phyloP scores from a whole-genome alignment of 768 basidiomycete genomes.

The Tylopilus vinaceipallidus region DNA sequence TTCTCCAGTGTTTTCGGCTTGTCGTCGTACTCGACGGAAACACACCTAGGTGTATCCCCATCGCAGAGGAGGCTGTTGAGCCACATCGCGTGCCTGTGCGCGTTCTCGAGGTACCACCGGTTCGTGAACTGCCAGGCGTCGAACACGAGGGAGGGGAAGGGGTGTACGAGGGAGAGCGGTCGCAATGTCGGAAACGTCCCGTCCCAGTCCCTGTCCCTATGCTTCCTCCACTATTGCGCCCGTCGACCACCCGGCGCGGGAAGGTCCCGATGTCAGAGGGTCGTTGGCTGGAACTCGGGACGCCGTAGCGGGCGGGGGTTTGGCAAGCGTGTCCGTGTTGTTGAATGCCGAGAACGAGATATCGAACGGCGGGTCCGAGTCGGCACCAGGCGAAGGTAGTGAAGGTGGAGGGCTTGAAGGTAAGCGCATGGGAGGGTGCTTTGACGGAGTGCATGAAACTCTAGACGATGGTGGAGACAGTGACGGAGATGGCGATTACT shows the following conservation, averaged over 20 bases:
- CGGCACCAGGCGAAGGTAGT: constrained; percentile 3
- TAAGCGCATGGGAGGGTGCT: background rate
- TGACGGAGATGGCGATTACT: background rate
- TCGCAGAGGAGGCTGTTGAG: background rate
- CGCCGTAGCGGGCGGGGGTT: constrained; percentile 12
- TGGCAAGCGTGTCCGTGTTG: constrained; percentile 31
- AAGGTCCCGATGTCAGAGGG: too few species aligned
- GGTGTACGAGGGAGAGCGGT: constrained; percentile 17
- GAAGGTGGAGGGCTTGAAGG: constrained; percentile 2
- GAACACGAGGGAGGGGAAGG: constrained; percentile 17
- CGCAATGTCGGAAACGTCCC: background rate
- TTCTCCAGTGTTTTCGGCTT: background rate
- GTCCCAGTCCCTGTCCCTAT: background rate
- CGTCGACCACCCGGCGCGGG: too few species aligned
- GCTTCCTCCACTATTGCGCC: background rate
- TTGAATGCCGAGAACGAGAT: constrained; percentile 23
- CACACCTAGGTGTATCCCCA: background rate
- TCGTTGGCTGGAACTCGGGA: background rate
- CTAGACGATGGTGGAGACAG: background rate
- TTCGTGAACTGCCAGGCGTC: background rate
- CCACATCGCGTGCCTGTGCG: background rate
- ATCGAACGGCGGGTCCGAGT: constrained; percentile 17
- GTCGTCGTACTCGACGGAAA: background rate
- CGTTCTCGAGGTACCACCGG: background rate
- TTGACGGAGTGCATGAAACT: background rate